Evolutionary conservation across 2,329 filamentous ascomycete species (phyloP).

Genomic region (Colletotrichum agaves): DNA sequence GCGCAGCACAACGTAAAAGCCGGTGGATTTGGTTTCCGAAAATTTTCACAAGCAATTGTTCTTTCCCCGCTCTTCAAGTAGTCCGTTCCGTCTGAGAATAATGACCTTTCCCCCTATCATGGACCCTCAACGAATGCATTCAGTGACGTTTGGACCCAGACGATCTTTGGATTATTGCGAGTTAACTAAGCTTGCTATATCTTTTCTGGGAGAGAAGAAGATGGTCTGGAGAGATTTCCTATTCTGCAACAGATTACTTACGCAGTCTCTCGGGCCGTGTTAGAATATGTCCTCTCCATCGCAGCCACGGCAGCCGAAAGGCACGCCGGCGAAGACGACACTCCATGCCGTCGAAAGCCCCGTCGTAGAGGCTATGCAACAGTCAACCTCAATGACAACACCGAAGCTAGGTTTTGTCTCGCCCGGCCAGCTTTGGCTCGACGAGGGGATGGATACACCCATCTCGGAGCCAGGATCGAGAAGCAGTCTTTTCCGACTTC

Average conservation of each 20-base stretch:
- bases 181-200: not conserved
- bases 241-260: not conserved
- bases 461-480: conserved; percentile 55
- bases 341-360: conserved; percentile 6
- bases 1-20: too few relatives aligned
- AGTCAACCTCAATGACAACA: conserved; percentile 57
- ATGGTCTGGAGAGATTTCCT: not conserved
- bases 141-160: conserved; percentile 6
- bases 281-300: not conserved
- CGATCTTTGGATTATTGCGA: not conserved
- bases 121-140: conserved; percentile 21
- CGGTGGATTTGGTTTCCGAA: too few relatives aligned
- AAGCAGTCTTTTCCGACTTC: conserved; percentile 57
- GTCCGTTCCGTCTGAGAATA: conserved; percentile 7
- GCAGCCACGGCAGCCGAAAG: too few relatives aligned
- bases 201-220: conserved; percentile 14
- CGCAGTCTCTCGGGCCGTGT: too few relatives aligned
- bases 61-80: conserved; percentile 5
- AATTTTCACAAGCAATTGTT: too few relatives aligned
- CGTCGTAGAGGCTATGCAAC: conserved; percentile 12
- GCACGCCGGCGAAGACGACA: not conserved
- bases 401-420: conserved; percentile 56
- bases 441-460: conserved; percentile 32
- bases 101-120: conserved; percentile 5
- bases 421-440: not conserved